These are phyloP conservation scores for Leucaena leucocephala DNA, from an alignment of 306 rosid genomes.

Conservation along the genomic window DNA sequence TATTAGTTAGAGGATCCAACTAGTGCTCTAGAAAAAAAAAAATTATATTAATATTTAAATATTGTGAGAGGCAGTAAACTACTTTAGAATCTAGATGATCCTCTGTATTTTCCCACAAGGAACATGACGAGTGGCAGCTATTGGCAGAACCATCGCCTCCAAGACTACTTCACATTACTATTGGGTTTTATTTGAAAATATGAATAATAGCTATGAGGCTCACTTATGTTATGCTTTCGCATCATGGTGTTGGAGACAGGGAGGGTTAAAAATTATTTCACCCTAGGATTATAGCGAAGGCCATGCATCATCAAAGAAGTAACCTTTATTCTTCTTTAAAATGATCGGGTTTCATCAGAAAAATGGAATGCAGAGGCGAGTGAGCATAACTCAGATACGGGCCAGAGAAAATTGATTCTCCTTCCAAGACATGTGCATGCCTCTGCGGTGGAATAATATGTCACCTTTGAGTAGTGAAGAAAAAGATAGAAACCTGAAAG, in stretches of 20 bases:
- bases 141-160: neutral
- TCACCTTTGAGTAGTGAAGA: neutral
- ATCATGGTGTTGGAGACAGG: neutral
- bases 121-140: neutral
- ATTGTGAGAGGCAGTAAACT: neutral
- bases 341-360: neutral
- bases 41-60: too few relatives aligned
- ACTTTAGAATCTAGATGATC: neutral
- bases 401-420: neutral
- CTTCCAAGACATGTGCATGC: neutral
- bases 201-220: neutral
- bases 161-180: neutral
- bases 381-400: neutral
- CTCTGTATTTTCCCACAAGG: neutral
- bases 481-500: slow-evolving; percentile 1
- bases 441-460: slow-evolving; percentile 7
- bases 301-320: neutral
- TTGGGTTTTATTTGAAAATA: neutral
- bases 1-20: too few relatives aligned
- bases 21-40: too few relatives aligned
- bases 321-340: neutral
- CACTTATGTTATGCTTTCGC: neutral
- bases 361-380: neutral
- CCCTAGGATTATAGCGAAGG: neutral
- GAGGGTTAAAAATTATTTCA: neutral